Percentiles rank a stretch among this genome's conserved stretches.
Evolutionary conservation across 2,329 filamentous ascomycete genomes (phyloP).

Genomic region (Pyricularia sp.): DNA sequence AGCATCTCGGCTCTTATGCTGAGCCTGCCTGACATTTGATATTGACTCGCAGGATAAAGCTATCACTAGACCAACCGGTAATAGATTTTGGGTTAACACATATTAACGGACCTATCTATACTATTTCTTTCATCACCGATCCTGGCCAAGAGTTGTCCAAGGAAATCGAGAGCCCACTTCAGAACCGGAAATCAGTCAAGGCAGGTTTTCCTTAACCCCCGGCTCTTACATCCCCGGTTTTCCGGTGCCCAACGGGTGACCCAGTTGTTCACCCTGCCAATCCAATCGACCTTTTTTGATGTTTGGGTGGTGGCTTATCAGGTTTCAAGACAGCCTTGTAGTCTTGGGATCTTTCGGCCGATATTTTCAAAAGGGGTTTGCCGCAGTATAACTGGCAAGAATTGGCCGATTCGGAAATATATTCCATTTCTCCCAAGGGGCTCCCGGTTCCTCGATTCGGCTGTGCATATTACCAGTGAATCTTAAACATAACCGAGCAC

Average conservation of each 20-base stretch:
- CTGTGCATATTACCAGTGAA: not conserved
- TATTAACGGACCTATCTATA: too few species aligned
- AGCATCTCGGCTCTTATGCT: not conserved
- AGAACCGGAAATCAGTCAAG: not conserved
- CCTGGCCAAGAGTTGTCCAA: not conserved
- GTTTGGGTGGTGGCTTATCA: not conserved
- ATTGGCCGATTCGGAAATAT: not conserved
- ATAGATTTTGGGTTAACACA: too few species aligned
- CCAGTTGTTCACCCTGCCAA: not conserved
- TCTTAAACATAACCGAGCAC: not conserved
- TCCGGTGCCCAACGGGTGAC: not conserved
- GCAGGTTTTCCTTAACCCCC: too few species aligned
- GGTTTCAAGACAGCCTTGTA: not conserved
- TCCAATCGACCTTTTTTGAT: not conserved
- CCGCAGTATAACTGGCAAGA: too few species aligned
- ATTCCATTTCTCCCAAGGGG: not conserved
- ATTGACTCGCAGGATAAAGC: not conserved
- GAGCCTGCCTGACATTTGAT: not conserved
- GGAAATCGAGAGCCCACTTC: not conserved
- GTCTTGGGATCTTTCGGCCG: not conserved
- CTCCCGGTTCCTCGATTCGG: not conserved
- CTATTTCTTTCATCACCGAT: not conserved
- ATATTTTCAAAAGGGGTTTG: too few species aligned
- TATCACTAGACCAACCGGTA: not conserved
- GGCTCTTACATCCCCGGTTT: not conserved